Evolutionary conservation across 192 early-diverging fungal species (phyloP).

Genomic region (Backusella westeae): DNA sequence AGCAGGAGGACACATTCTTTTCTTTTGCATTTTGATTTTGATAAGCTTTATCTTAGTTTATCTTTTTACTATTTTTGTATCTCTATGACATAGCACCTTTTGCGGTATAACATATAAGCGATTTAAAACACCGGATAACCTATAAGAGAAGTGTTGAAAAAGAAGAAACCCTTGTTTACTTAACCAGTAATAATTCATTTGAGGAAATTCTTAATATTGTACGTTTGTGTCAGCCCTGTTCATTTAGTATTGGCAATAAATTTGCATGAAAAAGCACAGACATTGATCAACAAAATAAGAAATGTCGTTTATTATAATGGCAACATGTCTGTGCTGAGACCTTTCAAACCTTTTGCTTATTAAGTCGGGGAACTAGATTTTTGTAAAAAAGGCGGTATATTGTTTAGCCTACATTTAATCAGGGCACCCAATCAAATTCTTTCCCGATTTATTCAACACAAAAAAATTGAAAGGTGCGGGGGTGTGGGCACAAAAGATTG

Average conservation of each 20-base stretch:
- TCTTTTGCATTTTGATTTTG: too few relatives aligned
- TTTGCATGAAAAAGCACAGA: neutral
- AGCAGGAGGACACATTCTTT: too few relatives aligned
- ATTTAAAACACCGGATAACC: neutral
- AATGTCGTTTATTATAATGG: neutral
- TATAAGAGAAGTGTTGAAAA: neutral
- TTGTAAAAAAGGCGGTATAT: neutral
- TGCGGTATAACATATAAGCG: neutral
- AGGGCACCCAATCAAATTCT: neutral
- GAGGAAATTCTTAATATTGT: neutral
- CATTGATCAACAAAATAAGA: neutral
- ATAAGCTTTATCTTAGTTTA: too few relatives aligned
- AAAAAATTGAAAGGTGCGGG: slow-evolving; percentile 1
- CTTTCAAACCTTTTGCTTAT: neutral
- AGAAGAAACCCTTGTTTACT: neutral
- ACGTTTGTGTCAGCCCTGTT: neutral
- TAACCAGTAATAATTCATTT: neutral
- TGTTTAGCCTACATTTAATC: slow-evolving; percentile 4
- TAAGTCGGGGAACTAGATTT: neutral
- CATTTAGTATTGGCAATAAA: neutral
- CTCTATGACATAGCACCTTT: neutral
- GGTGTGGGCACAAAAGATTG: slow-evolving; percentile 3
- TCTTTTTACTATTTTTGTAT: too few relatives aligned
- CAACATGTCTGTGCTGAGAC: neutral
- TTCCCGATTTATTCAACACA: neutral